Evolutionary conservation across 2,329 filamentous ascomycete genomes (phyloP).

Genomic region (Grosmannia serpens): DNA sequence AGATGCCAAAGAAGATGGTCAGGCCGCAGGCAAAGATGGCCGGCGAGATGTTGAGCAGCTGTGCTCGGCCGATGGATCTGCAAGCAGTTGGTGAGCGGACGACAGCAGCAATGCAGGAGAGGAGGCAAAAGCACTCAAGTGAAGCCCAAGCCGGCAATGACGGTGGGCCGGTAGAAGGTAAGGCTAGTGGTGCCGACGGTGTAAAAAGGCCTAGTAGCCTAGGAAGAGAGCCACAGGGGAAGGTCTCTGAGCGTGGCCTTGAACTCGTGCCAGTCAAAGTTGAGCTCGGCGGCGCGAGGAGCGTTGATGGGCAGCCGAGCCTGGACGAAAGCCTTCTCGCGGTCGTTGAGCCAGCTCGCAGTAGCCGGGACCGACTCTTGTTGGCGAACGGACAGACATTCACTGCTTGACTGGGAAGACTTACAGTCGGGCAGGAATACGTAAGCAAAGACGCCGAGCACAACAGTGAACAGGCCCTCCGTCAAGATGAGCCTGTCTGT

Average conservation of each 20-base stretch:
- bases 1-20: constrained; percentile 5
- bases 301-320: constrained; percentile 32
- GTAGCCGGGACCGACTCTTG: constrained; percentile 29
- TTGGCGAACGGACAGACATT: too few species aligned
- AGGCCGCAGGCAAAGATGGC: constrained; percentile 2
- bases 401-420: too few species aligned
- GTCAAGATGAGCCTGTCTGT: constrained; percentile 22
- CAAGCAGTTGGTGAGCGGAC: neutral
- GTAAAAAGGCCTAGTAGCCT: constrained; percentile 31
- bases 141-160: constrained; percentile 24
- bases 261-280: constrained; percentile 29
- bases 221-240: constrained; percentile 35
- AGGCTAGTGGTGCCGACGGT: constrained; percentile 33
- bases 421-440: constrained; percentile 42
- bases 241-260: constrained; percentile 25
- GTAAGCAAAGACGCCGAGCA: constrained; percentile 34
- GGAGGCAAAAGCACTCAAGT: neutral
- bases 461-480: constrained; percentile 35
- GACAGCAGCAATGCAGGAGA: neutral
- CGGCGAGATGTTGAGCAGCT: constrained; percentile 29
- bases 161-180: constrained; percentile 29
- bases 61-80: constrained; percentile 29
- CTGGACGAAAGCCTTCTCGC: constrained; percentile 36
- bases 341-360: constrained; percentile 32
- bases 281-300: constrained; percentile 26